These are phyloP conservation scores for Cyclocybe aegerita DNA, from an alignment of 768 basidiomycete species.

Conservation along the genomic window DNA sequence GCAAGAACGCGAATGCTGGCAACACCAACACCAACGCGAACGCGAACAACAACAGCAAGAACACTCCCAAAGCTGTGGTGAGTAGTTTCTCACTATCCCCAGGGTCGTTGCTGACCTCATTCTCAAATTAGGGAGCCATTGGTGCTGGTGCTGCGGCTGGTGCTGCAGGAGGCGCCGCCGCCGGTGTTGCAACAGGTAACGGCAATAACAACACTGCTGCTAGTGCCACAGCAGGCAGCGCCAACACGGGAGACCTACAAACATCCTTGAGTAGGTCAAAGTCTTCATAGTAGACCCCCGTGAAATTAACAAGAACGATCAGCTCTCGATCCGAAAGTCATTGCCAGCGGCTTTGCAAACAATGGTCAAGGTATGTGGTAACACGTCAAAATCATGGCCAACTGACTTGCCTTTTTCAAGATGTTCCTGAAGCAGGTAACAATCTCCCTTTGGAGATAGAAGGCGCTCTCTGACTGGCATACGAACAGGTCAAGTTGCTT, in stretches of 20 bases:
- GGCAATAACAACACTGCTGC: constrained; percentile 18
- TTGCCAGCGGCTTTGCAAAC: constrained; percentile 55
- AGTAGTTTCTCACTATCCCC: not conserved
- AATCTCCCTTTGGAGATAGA: constrained; percentile 47
- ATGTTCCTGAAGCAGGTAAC: constrained; percentile 30
- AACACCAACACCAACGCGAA: constrained; percentile 12
- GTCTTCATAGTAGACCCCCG: not conserved
- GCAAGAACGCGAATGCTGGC: constrained; percentile 6
- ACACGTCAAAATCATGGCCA: not conserved
- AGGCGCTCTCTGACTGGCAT: constrained; percentile 42
- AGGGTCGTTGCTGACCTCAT: not conserved
- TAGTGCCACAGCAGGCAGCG: constrained; percentile 16
- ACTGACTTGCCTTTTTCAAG: constrained; percentile 2
- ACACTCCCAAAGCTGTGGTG: not conserved
- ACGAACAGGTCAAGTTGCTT: constrained; percentile 52
- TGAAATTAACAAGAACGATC: not conserved
- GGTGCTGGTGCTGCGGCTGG: constrained; percentile 11
- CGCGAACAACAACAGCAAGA: constrained; percentile 7
- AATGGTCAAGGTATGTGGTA: constrained; percentile 40
- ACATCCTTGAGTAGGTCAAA: constrained; percentile 32
- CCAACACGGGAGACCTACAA: constrained; percentile 39
- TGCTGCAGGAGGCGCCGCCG: constrained; percentile 7
- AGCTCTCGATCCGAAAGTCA: constrained; percentile 43
- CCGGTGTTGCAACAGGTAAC: constrained; percentile 9
- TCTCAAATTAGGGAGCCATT: constrained; percentile 2